Base-by-base conservation (phyloP, 768 basidiomycete species). In the Tremella yokohamensis region DNA sequence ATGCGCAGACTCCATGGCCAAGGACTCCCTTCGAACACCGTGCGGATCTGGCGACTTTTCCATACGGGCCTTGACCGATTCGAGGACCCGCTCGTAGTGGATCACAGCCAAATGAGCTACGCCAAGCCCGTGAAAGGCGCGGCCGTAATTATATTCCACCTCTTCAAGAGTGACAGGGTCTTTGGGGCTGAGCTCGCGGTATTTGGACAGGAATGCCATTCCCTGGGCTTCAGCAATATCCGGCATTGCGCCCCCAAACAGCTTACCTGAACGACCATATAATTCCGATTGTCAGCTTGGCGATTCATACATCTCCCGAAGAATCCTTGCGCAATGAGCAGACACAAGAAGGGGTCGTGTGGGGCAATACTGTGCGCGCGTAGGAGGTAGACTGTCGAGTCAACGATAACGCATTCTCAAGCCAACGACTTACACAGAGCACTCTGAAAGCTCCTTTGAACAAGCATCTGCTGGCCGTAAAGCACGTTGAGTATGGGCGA, bases 271-370 rank as follows among this genome's bases (percentile, higher is more conserved):
- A 86, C 82, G 39, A 97, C 82, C 58, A 91, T 82, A 73, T 94
- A 89, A 69, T 96, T 88, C 40, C 92, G 79, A 72, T 99, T 98
- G 77, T 97, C 94, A 13, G 87, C 85, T 74, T 97, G 93, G 18
- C 93, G 83, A 63, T 93, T 89, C 86, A 90, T 90, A 0, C 91
- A 87, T 38, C 94, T 82, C 11, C 91, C 90, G 47, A 96, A 79
- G 19, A 89, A 96, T 0, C 89, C 85, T 47, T 92, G 84, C 0
- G 87, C 89, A 8, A 97, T 80, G 44, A 82, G 84, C 3, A 98
- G 79, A 69, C 88, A 92, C 20, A 96, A 81, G 77, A 93, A 80
- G 0, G 93, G 90, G 74, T 97, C 89, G 13, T 89, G 80, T 0
- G 84, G 86, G 59, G 84, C 85, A 66, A 89, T 83, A 62, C 92